Evolutionary conservation across 78 protist genomes (phyloP).

Genomic region (Neovahlkampfia damariscottae): DNA sequence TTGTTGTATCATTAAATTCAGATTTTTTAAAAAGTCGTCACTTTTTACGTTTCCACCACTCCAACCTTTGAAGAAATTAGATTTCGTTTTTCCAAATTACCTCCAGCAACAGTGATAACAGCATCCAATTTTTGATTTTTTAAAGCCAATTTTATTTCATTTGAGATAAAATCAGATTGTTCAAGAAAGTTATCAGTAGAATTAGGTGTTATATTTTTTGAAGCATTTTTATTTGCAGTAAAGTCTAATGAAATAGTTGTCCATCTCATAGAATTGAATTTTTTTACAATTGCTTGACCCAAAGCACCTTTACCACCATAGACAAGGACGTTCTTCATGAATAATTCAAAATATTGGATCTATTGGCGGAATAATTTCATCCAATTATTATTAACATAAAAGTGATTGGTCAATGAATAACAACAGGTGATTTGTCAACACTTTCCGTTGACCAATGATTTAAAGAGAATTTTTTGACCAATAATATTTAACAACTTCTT

Average conservation of each 20-base stretch:
- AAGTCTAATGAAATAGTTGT: conserved; percentile 20
- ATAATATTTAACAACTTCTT: too few species aligned
- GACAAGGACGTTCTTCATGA: too few species aligned
- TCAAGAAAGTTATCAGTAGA: not conserved
- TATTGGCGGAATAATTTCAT: too few species aligned
- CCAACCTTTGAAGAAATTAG: conserved; percentile 49
- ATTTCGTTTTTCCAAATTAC: too few species aligned
- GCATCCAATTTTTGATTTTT: conserved; percentile 24
- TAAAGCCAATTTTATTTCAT: not conserved
- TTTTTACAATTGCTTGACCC: conserved; percentile 18
- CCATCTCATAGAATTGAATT: not conserved
- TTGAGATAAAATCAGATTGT: too few species aligned
- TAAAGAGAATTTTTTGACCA: too few species aligned
- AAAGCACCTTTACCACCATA: conserved; percentile 60
- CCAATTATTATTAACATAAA: too few species aligned
- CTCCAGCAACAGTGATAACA: conserved; percentile 62
- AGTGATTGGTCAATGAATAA: too few species aligned
- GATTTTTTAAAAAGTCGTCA: not conserved
- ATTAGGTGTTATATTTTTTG: not conserved
- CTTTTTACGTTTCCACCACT: conserved; percentile 34
- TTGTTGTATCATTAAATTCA: conserved; percentile 34
- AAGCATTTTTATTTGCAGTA: conserved; percentile 10
- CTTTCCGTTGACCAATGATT: too few species aligned
- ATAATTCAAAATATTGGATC: too few species aligned
- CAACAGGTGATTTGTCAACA: too few species aligned